These are phyloP conservation scores for Dipodascus geniculatus DNA, from an alignment of 805 yeast genomes.

Conservation along the genomic window DNA sequence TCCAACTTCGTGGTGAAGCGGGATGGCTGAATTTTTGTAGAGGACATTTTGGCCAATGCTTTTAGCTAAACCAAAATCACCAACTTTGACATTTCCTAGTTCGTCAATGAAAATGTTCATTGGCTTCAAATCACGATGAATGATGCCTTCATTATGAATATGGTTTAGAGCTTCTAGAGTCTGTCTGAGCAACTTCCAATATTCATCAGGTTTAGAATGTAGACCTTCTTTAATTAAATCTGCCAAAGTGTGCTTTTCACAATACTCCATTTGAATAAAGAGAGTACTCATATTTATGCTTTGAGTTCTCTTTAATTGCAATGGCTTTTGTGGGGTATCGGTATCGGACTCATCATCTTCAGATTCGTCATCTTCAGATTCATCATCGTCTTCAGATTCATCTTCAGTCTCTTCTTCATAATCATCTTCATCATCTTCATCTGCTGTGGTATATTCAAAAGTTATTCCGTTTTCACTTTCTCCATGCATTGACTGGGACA, in stretches of 20 bases:
- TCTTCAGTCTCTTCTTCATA: conserved; percentile 5
- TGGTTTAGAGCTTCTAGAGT: conserved; percentile 81
- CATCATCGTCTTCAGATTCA: conserved; percentile 7
- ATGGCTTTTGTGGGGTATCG: conserved; percentile 6
- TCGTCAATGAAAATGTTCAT: conserved; percentile 92
- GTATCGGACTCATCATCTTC: conserved; percentile 3
- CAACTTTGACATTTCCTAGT: conserved; percentile 78
- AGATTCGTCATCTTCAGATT: not conserved
- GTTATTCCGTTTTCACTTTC: conserved; percentile 16
- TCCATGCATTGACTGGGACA: conserved; percentile 16
- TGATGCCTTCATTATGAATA: conserved; percentile 87
- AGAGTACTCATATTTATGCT: conserved; percentile 48
- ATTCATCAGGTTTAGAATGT: conserved; percentile 58
- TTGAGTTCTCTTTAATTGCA: conserved; percentile 3
- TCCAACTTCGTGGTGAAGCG: not conserved
- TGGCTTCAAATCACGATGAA: conserved; percentile 92
- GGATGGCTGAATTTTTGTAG: not conserved
- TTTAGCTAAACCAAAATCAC: conserved; percentile 95
- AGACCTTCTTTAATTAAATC: conserved; percentile 76
- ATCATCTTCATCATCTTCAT: conserved; percentile 8
- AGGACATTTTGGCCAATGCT: conserved; percentile 25
- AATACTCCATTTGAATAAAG: conserved; percentile 96
- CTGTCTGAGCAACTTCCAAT: conserved; percentile 84
- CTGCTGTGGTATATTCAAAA: conserved; percentile 12
- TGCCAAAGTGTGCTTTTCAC: conserved; percentile 83